These are phyloP conservation scores for Chalara sp. DNA, from an alignment of 2,329 filamentous ascomycete genomes.

Conservation along the genomic window DNA sequence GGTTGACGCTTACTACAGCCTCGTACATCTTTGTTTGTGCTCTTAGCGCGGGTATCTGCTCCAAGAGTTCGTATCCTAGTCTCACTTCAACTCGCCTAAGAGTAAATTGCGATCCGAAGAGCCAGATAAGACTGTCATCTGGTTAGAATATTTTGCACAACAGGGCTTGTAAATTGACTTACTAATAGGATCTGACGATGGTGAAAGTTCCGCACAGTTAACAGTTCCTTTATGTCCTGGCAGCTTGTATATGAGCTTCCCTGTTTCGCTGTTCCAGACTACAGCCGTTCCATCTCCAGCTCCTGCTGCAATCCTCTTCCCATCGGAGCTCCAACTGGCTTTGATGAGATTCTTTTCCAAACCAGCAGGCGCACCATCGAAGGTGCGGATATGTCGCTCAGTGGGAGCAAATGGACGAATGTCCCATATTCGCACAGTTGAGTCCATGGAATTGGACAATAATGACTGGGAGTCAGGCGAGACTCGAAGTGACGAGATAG, in stretches of 20 bases:
- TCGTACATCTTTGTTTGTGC: no score
- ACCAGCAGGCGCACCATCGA: slow-evolving; percentile 83
- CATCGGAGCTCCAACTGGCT: slow-evolving; percentile 82
- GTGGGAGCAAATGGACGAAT: slow-evolving; percentile 89
- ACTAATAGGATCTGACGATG: slow-evolving; percentile 80
- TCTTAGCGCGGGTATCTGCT: no score
- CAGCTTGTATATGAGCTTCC: slow-evolving; percentile 88
- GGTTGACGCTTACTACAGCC: no score
- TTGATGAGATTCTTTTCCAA: slow-evolving; percentile 87
- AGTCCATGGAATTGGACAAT: slow-evolving; percentile 89
- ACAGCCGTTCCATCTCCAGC: slow-evolving; percentile 87
- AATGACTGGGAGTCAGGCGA: slow-evolving; percentile 89
- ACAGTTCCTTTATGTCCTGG: slow-evolving; percentile 93
- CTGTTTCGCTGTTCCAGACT: slow-evolving; percentile 83
- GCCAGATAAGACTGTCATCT: slow-evolving; percentile 65
- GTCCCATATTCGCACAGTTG: slow-evolving; percentile 92
- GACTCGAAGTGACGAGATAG: slow-evolving; percentile 81
- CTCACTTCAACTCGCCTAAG: slow-evolving; percentile 71
- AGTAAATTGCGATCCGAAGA: slow-evolving; percentile 85
- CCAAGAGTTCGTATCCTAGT: not conserved
- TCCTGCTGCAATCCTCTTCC: slow-evolving; percentile 81
- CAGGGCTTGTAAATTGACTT: slow-evolving; percentile 38
- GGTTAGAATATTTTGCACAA: slow-evolving; percentile 12
- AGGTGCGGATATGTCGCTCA: slow-evolving; percentile 77
- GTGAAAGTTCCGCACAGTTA: slow-evolving; percentile 89